Conservation (phyloP, 2,329 filamentous ascomycete genomes). For the Diaporthe helianthi region DNA sequence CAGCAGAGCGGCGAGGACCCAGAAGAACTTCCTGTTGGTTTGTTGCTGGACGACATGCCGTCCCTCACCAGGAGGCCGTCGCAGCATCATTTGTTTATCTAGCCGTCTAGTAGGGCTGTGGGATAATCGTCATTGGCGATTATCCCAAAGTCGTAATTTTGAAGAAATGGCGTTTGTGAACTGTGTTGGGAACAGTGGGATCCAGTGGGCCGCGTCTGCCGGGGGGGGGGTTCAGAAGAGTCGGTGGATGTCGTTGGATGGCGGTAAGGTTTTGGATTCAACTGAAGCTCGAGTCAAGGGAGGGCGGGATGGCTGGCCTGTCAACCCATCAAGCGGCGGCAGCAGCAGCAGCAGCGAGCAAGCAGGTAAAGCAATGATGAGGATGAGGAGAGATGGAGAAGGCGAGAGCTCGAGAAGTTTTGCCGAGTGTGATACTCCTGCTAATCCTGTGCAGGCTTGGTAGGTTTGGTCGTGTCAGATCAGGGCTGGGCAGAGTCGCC, state of each 20-base stretch:
- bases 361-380: neutral
- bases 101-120: constrained; percentile 30
- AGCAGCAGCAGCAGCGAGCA: neutral
- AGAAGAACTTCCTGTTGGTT: constrained; percentile 44
- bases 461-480: constrained; percentile 13
- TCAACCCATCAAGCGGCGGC: constrained; percentile 14
- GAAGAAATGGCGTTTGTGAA: neutral
- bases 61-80: constrained; percentile 62
- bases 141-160: neutral
- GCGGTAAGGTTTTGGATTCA: neutral
- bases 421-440: constrained; percentile 2
- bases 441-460: constrained; percentile 20
- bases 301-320: neutral
- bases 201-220: neutral
- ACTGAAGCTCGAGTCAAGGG: constrained; percentile 14
- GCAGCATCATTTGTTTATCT: constrained; percentile 55
- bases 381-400: neutral
- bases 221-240: neutral
- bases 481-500: neutral
- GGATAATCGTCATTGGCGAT: constrained; percentile 33
- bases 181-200: neutral
- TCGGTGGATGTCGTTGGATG: neutral
- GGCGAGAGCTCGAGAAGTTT: constrained; percentile 16
- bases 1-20: constrained; percentile 58
- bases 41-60: constrained; percentile 51